Conservation (phyloP, 2,329 filamentous ascomycete species). For the Diatrype stigma region DNA sequence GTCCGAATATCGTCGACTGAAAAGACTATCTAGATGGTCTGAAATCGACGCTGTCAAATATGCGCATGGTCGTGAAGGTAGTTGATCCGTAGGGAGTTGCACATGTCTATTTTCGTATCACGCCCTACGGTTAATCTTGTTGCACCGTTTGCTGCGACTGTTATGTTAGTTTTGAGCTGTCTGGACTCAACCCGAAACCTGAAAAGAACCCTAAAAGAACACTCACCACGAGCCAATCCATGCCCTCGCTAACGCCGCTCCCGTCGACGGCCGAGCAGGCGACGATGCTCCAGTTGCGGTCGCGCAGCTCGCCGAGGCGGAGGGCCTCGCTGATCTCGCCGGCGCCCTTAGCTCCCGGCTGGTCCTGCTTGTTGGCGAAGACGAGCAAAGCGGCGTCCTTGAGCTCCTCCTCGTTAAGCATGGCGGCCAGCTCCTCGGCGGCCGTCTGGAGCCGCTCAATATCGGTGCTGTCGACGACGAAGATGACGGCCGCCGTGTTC, state of each 20-base stretch:
- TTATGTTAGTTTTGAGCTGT: not conserved
- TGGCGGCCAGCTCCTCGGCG: conserved; percentile 85
- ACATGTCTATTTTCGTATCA: too few species aligned
- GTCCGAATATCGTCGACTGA: too few species aligned
- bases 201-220: not conserved
- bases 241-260: conserved; percentile 89
- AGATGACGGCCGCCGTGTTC: conserved; percentile 97
- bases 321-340: conserved; percentile 95
- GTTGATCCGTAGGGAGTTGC: too few species aligned
- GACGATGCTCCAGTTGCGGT: conserved; percentile 99
- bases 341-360: conserved; percentile 92
- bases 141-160: not conserved
- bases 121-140: not conserved
- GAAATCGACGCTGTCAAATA: too few species aligned
- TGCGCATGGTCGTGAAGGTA: too few species aligned
- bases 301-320: conserved; percentile 82
- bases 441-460: conserved; percentile 92
- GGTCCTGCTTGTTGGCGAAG: conserved; percentile 99
- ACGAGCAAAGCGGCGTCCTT: conserved; percentile 89
- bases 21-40: too few species aligned
- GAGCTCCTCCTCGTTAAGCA: conserved; percentile 96
- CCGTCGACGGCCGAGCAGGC: conserved; percentile 96
- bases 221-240: conserved; percentile 93
- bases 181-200: not conserved
- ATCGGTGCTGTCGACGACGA: conserved; percentile 97